Base-by-base conservation (phyloP, 768 basidiomycete genomes). In the Strobilomyces dryophilus region DNA sequence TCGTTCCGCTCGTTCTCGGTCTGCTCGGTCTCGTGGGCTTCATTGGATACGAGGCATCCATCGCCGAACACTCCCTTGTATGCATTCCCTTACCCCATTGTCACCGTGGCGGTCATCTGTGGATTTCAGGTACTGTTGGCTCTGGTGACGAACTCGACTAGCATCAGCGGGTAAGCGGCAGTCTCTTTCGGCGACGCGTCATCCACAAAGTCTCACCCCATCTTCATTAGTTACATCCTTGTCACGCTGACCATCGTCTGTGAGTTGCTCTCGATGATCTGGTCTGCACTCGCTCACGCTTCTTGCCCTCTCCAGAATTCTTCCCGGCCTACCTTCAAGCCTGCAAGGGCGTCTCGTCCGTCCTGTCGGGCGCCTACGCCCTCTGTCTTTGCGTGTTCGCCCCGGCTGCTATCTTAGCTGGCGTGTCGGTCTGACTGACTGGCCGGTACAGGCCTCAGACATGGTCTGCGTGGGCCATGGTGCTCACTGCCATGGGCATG, bases 1-100 rank as follows among this genome's bases (percentile, higher is more conserved):
- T 81, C n/a, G 69, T 66, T 0, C 76, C 80, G 0, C 65, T 80
- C 8, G 53, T 73, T 34, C 24, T 73, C 20, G 79, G 79, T 1
- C 39, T 74, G 6, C 8, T 69, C 4, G 75, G 75, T 4, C 51
- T 79, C 34, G 54, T 55, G 1, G 52, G 51, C 11, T 79, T 76
- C 52, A 34, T 74, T 17, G 45, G 57, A 17, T 73, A 76, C 51
- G 79, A 80, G 50, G 51, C 60, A 1, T 57, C 45, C 1, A 42
- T 70, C 15, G 69, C 73, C 46, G 57, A 45, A 2, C 41, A 71
- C 9, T 75, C 74, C 0, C 52, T 74, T 14, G 72, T 77, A 45
- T 14, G 71, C 5, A 4, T 26, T 21, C 39, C n/a, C 17, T n/a
- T 3, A 39, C 11, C 15, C 2, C 14, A 15, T 20, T 17, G 29